Base-by-base conservation (phyloP, 179 eudicot genomes). In the Drosera spatulata region DNA sequence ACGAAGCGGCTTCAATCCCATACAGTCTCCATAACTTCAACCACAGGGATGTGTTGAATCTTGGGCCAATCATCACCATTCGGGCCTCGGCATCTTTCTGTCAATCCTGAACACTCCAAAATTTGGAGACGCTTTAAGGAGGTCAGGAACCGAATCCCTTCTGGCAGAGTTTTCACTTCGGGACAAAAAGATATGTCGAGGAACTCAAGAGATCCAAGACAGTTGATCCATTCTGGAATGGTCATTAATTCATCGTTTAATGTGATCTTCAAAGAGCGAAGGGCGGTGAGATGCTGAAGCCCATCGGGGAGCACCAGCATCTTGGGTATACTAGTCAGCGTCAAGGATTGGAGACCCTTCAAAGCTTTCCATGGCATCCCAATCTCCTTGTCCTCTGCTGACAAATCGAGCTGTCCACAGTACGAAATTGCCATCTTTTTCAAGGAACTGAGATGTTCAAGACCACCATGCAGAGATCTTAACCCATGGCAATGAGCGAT, bases 171-270 rank as follows among this genome's bases (percentile, higher is more conserved):
- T 10, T 59, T 43, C 43, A 72, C 46, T 14, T 39, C 6, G 3
- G 7, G 6, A 41, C 72, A 67, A 10, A 4, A 4, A 11, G 14
- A 3, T 9, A 69, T 48, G 38, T 12, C 50, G 3, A 69, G 62
- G n/a, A 12, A 40, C 4, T 53, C 50, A 11, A 66, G 70, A 4
- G 70, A 66, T 43, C n/a, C n/a, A 11, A 62, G 73, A 79, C 81
- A 60, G 80, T 84, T 61, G 66, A 71, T 43, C 58, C 53, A 52
- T 44, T 37, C 53, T 6, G 70, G 60, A 9, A 55, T 33, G 39
- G 43, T 38, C 39, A 7, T 54, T 50, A 66, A 39, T 44, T 10
- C n/a, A 0, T 2, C 0, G 6, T 7, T 53, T n/a, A n/a, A 4
- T 0, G 4, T n/a, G 0, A 44, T 10, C 0, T 6, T 0, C 11